A percentile compares a stretch with the other conserved stretches of the same genome.
These are phyloP conservation scores for Biancaea sappan DNA, from an alignment of 306 rosid species.

Conservation along the genomic window DNA sequence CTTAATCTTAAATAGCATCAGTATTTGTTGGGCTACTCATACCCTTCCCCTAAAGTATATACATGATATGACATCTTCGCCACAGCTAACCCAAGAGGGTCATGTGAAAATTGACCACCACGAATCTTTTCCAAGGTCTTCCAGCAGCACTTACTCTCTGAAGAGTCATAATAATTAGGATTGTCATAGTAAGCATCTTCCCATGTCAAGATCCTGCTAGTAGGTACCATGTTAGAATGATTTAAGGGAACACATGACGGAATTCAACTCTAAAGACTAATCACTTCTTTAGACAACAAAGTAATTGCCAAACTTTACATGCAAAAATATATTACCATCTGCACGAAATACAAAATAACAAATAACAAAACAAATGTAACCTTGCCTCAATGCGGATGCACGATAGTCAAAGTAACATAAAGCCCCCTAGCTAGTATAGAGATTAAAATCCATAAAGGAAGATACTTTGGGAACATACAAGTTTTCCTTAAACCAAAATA, in stretches of 20 bases:
- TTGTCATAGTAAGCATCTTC: constrained; percentile 89
- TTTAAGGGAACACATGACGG: constrained; percentile 7
- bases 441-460: constrained; percentile 24
- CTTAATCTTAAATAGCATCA: constrained; percentile 13
- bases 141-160: constrained; percentile 49
- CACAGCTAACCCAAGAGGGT: constrained; percentile 79
- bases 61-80: constrained; percentile 90
- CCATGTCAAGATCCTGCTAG: constrained; percentile 91
- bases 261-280: neutral
- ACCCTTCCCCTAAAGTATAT: constrained; percentile 97
- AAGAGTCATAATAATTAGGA: constrained; percentile 48
- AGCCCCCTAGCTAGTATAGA: neutral
- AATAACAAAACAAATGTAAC: neutral
- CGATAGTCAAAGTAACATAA: constrained; percentile 16
- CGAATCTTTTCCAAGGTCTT: constrained; percentile 54
- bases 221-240: constrained; percentile 12
- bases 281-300: constrained; percentile 14
- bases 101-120: constrained; percentile 57
- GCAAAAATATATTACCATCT: constrained; percentile 1
- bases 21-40: constrained; percentile 38
- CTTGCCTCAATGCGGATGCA: neutral
- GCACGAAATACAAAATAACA: neutral
- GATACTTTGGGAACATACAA: constrained; percentile 14
- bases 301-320: neutral
- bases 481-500: constrained; percentile 12